Evolutionary conservation across 192 early-diverging fungal genomes (phyloP), one percentile per base, ranked within the genome.

Genomic region (Coemansia sp.): DNA sequence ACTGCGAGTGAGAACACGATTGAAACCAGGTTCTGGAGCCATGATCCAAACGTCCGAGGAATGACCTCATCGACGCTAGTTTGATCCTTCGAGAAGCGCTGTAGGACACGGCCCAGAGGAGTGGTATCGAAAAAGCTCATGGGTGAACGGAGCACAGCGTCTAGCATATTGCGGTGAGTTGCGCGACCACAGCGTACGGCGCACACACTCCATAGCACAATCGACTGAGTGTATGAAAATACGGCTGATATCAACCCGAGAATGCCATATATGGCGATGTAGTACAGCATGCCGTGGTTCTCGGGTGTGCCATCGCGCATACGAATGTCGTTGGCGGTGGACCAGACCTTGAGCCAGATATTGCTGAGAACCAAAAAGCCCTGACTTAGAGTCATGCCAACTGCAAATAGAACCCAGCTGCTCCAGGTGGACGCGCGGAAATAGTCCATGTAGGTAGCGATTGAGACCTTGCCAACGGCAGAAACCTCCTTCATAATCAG

Each of bases 81-180:
- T 62, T 92, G 87, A 68, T 97, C 95, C 66, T 93, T 94, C 39
- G 91, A 91, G 72, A 97, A 95, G 15, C 95, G 89, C 71, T 97
- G 94, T 40, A 95, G 71, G 72, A 96, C 88, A 50, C 95, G 88
- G 13, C 95, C 93, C 0, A 93, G 73, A 11, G 94, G 94, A 0
- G 94, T 93, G 7, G 86, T 80, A 61, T 89, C 88, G 66, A 89
- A 89, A 65, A 86, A 89, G 29, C 73, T 65, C 82, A 87, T 86
- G 9, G 87, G 88, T 4, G 87, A 77, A 61, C 85, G 87, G 12
- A 95, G 46, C 51, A 97, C 86, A 51, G 87, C 88, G 9, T 87
- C 64, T 44, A 98, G 83, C 91, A 98, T 93, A 15, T 89, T 65
- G 5, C 85, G 68, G 62, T 96, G 95, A 38, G 94, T 81, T 3